Percentiles rank a stretch among this genome's conserved stretches.
Conservation (phyloP, 257 asterid genomes). For the Ophiorrhiza pumila region DNA sequence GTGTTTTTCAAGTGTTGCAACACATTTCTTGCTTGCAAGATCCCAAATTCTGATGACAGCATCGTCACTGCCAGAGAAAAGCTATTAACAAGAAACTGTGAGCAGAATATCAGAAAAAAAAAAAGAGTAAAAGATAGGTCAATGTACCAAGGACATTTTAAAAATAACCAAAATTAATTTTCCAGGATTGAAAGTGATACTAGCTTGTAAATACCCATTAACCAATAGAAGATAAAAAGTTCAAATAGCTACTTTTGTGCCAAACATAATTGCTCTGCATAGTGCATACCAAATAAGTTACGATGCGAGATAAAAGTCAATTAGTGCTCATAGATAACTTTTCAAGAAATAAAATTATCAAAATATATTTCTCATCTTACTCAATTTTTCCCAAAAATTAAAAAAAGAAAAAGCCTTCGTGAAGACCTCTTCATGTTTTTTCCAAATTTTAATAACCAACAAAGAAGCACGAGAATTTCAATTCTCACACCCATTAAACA, state of each 20-base stretch:
- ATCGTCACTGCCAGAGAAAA: slow-evolving; percentile 87
- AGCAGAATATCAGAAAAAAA: not conserved
- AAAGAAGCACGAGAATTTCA: not conserved
- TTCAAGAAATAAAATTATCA: too few species aligned
- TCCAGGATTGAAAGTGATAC: not conserved
- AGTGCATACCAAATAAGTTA: not conserved
- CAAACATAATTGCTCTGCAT: not conserved
- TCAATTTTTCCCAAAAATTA: not conserved
- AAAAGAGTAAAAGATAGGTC: not conserved
- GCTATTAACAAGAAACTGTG: slow-evolving; percentile 40
- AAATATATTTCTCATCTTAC: not conserved
- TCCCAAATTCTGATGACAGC: slow-evolving; percentile 74
- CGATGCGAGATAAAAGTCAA: not conserved
- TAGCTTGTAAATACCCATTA: not conserved
- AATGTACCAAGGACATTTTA: not conserved
- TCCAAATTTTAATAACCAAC: not conserved
- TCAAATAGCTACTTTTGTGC: not conserved
- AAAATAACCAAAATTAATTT: not conserved
- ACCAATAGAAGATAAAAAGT: not conserved
- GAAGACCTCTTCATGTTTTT: too few species aligned
- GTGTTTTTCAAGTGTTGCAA: slow-evolving; percentile 71
- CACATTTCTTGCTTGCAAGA: slow-evolving; percentile 71
- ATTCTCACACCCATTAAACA: not conserved
- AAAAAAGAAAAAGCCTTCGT: not conserved
- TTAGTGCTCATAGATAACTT: not conserved